phyloP scores from a whole-genome alignment of 139 green algal genomes.

The Pseudopediastrum boryanum region DNA sequence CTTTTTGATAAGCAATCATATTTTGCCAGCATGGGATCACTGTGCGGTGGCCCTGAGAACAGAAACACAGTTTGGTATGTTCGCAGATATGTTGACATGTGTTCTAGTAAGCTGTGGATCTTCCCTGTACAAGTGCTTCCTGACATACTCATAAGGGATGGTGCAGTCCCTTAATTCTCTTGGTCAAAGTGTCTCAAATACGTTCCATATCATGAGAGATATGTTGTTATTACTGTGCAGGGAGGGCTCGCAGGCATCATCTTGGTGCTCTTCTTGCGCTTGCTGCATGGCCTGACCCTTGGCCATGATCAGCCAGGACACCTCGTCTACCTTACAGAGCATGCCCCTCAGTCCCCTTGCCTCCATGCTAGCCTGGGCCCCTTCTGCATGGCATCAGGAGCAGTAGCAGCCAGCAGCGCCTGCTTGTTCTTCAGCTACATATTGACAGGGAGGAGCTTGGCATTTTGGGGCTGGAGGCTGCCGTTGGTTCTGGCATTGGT shows the following conservation, averaged over 20 bases:
- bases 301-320: background rate
- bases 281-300: background rate
- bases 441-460: background rate
- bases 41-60: too few relatives aligned
- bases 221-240: too few relatives aligned
- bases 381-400: background rate
- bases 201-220: too few relatives aligned
- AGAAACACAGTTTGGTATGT: too few relatives aligned
- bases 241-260: constrained; percentile 1
- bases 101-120: too few relatives aligned
- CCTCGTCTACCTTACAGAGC: constrained; percentile 21
- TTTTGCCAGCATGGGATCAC: too few relatives aligned
- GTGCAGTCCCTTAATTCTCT: background rate
- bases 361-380: constrained; percentile 21
- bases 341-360: constrained; percentile 5
- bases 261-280: constrained; percentile 8
- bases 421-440: background rate
- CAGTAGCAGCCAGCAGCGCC: background rate
- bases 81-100: too few relatives aligned
- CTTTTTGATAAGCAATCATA: background rate
- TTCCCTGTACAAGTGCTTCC: too few relatives aligned
- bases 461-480: constrained; percentile 19
- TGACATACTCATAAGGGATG: background rate
- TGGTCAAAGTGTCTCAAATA: too few relatives aligned
- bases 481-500: constrained; percentile 1